phyloP scores from a whole-genome alignment of 129 eudicot species.

The Artemisia annua region DNA sequence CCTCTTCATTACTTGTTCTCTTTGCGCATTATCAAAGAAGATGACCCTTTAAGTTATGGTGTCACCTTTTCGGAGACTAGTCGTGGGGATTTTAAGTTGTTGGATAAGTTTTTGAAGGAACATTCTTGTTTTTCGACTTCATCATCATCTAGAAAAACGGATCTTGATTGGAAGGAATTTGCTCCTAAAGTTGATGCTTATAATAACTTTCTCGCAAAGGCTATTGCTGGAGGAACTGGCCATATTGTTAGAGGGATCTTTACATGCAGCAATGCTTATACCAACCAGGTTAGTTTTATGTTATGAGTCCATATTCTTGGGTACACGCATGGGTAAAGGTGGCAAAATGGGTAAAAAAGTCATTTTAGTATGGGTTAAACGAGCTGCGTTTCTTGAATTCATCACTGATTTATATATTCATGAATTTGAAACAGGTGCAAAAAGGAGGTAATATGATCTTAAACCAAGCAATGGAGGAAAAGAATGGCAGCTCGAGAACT shows the following conservation, averaged over 20 bases:
- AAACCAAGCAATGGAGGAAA: slow-evolving; percentile 41
- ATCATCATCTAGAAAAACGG: slow-evolving; percentile 32
- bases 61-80: slow-evolving; percentile 52
- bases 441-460: slow-evolving; percentile 73
- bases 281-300: slow-evolving; percentile 63
- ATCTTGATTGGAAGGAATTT: slow-evolving; percentile 81
- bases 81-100: slow-evolving; percentile 31
- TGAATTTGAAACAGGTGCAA: slow-evolving; percentile 55
- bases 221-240: slow-evolving; percentile 93
- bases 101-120: slow-evolving; percentile 66
- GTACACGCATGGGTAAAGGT: slow-evolving; percentile 3
- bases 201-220: slow-evolving; percentile 79
- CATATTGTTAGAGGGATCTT: slow-evolving; percentile 91
- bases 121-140: slow-evolving; percentile 51
- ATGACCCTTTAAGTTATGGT: slow-evolving; percentile 69
- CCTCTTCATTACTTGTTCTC: slow-evolving; percentile 72
- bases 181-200: slow-evolving; percentile 80
- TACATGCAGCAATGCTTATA: slow-evolving; percentile 75
- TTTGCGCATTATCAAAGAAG: slow-evolving; percentile 53
- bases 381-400: not conserved
- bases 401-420: not conserved
- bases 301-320: not conserved
- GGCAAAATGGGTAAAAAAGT: not conserved
- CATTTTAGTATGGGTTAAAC: not conserved
- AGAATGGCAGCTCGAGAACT: slow-evolving; percentile 27